These are phyloP conservation scores for Fusarium austroafricanum DNA, from an alignment of 2,329 filamentous ascomycete species.

Conservation along the genomic window DNA sequence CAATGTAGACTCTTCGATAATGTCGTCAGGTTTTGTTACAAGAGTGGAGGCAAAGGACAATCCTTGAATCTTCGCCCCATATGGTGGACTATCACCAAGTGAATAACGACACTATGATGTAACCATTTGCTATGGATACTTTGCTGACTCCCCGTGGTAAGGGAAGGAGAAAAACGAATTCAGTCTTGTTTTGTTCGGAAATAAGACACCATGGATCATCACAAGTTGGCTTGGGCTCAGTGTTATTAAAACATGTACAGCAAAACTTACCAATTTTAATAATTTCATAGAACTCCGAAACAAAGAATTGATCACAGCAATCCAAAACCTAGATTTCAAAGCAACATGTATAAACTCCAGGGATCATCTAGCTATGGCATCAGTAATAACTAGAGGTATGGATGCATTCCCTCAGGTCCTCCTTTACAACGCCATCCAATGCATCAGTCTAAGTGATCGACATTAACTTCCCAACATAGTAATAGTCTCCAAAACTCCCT, in stretches of 20 bases:
- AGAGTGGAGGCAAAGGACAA: conserved; percentile 15
- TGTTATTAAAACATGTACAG: no score
- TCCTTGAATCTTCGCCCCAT: conserved; percentile 4
- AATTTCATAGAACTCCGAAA: no score
- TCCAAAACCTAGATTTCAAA: background rate
- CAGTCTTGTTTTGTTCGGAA: background rate
- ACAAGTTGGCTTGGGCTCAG: no score
- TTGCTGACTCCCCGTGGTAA: background rate
- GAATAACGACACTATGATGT: conserved; percentile 28
- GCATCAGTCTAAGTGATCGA: conserved; percentile 15
- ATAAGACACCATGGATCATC: no score
- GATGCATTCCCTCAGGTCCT: conserved; percentile 1
- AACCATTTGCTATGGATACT: background rate
- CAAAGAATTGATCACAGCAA: background rate
- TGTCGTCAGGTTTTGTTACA: conserved; percentile 9
- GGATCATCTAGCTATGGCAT: conserved; percentile 2
- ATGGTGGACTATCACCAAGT: background rate
- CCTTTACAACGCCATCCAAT: conserved; percentile 34
- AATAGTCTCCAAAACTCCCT: conserved; percentile 34
- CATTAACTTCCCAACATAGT: conserved; percentile 23
- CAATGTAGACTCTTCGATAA: conserved; percentile 1
- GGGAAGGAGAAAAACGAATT: background rate
- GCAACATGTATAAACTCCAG: conserved; percentile 22
- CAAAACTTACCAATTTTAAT: no score
- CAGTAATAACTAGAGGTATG: conserved; percentile 1